These are phyloP conservation scores for Theobroma cacao DNA, from an alignment of 345 rosid species.

Conservation along the genomic window DNA sequence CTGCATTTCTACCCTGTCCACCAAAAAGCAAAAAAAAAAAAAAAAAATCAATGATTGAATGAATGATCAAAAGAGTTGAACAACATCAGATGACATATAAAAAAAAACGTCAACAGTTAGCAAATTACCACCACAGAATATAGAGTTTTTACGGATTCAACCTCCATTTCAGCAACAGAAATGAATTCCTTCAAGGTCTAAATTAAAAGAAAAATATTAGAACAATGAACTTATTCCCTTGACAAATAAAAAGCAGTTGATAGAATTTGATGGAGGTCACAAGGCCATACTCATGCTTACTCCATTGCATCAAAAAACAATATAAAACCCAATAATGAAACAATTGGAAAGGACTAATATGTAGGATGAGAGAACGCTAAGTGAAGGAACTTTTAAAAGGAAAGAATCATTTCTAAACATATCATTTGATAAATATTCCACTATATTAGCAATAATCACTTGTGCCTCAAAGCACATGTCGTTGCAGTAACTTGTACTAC, in stretches of 20 bases:
- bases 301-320: background rate
- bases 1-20: constrained; percentile 95
- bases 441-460: constrained; percentile 5
- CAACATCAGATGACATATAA: background rate
- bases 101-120: constrained; percentile 22
- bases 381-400: background rate
- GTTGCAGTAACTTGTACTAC: background rate
- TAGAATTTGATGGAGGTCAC: background rate
- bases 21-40: background rate
- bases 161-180: constrained; percentile 77
- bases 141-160: constrained; percentile 65
- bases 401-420: background rate
- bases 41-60: background rate
- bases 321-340: background rate
- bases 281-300: background rate
- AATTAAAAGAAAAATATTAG: constrained; percentile 15
- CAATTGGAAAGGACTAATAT: background rate
- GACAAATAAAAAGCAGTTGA: background rate
- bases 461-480: background rate
- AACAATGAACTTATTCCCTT: background rate
- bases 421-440: background rate
- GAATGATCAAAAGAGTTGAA: constrained; percentile 1
- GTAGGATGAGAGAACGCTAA: background rate
- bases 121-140: constrained; percentile 81
- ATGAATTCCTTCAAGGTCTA: constrained; percentile 84